Conservation (phyloP, 345 rosid species). For the Raphanus raphanistrum region DNA sequence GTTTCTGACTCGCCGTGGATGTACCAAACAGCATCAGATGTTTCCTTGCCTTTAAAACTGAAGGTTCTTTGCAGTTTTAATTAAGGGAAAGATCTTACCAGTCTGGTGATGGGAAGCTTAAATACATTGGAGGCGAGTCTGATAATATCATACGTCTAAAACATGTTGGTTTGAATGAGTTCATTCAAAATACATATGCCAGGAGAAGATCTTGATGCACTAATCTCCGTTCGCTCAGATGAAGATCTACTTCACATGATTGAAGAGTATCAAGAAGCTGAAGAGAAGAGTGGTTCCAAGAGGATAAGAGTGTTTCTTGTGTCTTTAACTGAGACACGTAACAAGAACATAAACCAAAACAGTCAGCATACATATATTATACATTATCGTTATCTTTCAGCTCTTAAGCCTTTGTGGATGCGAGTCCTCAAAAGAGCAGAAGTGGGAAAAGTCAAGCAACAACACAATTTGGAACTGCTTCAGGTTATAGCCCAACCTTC, state of each 20-base stretch:
- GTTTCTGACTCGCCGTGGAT: slow-evolving; percentile 49
- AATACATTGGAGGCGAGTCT: slow-evolving; percentile 89
- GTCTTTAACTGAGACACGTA: slow-evolving; percentile 38
- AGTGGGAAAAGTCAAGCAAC: slow-evolving; percentile 38
- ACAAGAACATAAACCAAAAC: neutral
- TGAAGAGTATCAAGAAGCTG: slow-evolving; percentile 76
- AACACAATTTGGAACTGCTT: slow-evolving; percentile 51
- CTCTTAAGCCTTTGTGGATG: slow-evolving; percentile 59
- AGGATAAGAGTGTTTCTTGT: slow-evolving; percentile 71
- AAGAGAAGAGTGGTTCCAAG: slow-evolving; percentile 55
- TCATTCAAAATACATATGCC: slow-evolving; percentile 61
- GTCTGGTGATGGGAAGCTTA: slow-evolving; percentile 78
- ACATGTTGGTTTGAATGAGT: slow-evolving; percentile 53
- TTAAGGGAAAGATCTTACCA: slow-evolving; percentile 76
- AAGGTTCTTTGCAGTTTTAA: slow-evolving; percentile 78
- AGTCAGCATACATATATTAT: slow-evolving; percentile 46
- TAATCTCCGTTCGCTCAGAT: slow-evolving; percentile 20
- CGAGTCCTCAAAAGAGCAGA: slow-evolving; percentile 36
- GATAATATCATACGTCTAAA: slow-evolving; percentile 56
- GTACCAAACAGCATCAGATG: slow-evolving; percentile 36
- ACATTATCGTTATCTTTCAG: slow-evolving; percentile 57
- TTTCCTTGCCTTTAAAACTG: slow-evolving; percentile 43
- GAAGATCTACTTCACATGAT: slow-evolving; percentile 66
- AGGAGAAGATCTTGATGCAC: slow-evolving; percentile 47
- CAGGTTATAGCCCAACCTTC: slow-evolving; percentile 43